phyloP scores from a whole-genome alignment of 1,284 basidiomycete genomes.

The Tilletiopsis washingtonensis region DNA sequence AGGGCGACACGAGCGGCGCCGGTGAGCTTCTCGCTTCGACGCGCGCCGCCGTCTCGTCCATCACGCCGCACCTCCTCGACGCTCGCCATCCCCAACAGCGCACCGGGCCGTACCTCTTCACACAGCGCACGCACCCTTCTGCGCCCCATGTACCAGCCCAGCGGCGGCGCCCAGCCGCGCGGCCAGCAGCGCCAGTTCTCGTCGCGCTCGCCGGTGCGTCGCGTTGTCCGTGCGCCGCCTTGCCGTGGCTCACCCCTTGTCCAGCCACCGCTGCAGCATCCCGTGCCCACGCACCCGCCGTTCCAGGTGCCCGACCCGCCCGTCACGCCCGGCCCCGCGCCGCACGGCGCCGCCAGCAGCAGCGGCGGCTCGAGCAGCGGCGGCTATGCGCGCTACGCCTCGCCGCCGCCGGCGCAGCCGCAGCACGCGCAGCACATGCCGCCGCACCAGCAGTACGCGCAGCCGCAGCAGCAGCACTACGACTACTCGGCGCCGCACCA shows the following conservation, averaged over 20 bases:
- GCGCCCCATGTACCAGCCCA: too few species aligned
- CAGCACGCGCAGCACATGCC: neutral
- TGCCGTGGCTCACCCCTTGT: neutral
- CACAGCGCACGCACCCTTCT: too few species aligned
- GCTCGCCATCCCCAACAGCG: too few species aligned
- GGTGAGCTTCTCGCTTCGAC: too few species aligned
- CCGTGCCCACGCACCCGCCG: constrained; percentile 43
- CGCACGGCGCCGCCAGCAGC: constrained; percentile 4
- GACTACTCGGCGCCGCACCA: neutral
- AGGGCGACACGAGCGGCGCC: too few species aligned
- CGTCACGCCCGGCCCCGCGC: constrained; percentile 17
- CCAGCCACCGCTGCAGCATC: constrained; percentile 42
- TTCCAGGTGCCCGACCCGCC: constrained; percentile 36
- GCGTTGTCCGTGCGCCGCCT: constrained; percentile 15
- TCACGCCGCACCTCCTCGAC: too few species aligned
- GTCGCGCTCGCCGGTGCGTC: constrained; percentile 8
- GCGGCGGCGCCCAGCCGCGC: too few species aligned
- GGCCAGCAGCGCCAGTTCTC: constrained; percentile 2
- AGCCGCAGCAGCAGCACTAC: constrained; percentile 1
- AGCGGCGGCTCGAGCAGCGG: neutral
- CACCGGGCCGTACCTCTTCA: too few species aligned
- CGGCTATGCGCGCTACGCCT: constrained; percentile 4
- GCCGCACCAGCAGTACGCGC: neutral
- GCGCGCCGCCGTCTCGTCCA: too few species aligned
- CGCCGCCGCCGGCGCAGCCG: constrained; percentile 1